Evolutionary conservation across 345 rosid genomes (phyloP), one percentile per base, ranked within the genome.

Genomic region (Bruguiera gymnorhiza): DNA sequence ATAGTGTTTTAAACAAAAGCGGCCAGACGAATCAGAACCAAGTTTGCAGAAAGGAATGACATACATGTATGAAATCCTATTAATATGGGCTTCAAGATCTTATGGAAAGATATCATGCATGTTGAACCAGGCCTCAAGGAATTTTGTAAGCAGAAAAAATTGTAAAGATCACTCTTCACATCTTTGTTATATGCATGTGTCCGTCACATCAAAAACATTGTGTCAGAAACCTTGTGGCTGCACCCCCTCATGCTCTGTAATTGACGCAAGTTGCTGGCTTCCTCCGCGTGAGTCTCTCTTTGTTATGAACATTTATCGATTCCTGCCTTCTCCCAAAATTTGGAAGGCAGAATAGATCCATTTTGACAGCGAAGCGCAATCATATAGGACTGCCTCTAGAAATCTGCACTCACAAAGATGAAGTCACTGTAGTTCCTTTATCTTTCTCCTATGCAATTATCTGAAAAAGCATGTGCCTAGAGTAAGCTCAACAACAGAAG

Each of bases 381-480:
- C 66, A 83, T 76, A 76, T 73, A 8, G 84, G 84, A 66, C 84
- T 75, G 31, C 67, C 84, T 73, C 74, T 76, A 6, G 79, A 78
- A 65, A 76, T 78, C 86, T 83, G 83, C 79, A 64, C n/a, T 74
- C 61, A 62, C 2, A 63, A 69, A 34, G 68, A 57, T 50, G 65
- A 20, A 64, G 68, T 78, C 72, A 77, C 21, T 57, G 23, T 1
- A 59, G 30, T 56, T 62, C 57, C 75, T 62, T 69, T 19, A 16
- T 27, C 30, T 27, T 21, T 64, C 54, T 69, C 69, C 37, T 34
- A 66, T 7, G 23, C 56, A 56, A 13, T 60, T 54, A 60, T 69
- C 72, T 48, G 59, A 60, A 32, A 13, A n/a, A 60, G 48, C 57
- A 69, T 11, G 50, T 13, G 16, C 16, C 50, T 43, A 43, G 19